These are phyloP conservation scores for Eucalyptus sp. DNA, from an alignment of 345 rosid species.

Conservation along the genomic window DNA sequence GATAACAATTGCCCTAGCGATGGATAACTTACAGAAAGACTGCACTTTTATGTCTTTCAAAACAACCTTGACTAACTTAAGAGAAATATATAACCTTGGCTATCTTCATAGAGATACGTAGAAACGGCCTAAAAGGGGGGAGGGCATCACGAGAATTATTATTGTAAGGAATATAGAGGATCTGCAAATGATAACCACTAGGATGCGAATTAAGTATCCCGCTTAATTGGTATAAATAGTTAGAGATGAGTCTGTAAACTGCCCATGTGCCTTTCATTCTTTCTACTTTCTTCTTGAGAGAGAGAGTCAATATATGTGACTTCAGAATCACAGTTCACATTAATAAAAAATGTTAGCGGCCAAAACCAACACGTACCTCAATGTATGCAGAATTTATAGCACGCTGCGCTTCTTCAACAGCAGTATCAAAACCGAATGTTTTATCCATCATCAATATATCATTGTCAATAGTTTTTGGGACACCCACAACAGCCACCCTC, in stretches of 20 bases:
- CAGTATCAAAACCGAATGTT: conserved; percentile 97
- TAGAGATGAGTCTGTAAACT: background rate
- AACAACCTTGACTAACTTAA: background rate
- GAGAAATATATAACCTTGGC: background rate
- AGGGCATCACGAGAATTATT: background rate
- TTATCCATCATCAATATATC: conserved; percentile 95
- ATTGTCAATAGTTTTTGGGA: conserved; percentile 96
- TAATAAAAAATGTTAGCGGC: background rate
- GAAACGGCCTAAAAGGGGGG: background rate
- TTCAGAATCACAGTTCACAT: background rate
- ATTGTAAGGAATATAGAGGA: background rate
- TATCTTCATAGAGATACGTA: background rate
- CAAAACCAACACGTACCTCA: conserved; percentile 40
- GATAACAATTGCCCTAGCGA: background rate
- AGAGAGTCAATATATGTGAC: background rate
- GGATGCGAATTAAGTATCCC: background rate
- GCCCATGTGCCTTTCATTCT: background rate
- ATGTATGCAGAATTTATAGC: conserved; percentile 98
- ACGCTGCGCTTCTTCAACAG: conserved; percentile 97
- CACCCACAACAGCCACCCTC: conserved; percentile 90
- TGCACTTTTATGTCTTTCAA: background rate
- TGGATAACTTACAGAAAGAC: background rate
- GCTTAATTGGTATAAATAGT: background rate
- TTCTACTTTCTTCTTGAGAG: background rate
- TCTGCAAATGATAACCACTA: background rate